phyloP scores from a whole-genome alignment of 768 basidiomycete genomes.

The Mycena galopus region DNA sequence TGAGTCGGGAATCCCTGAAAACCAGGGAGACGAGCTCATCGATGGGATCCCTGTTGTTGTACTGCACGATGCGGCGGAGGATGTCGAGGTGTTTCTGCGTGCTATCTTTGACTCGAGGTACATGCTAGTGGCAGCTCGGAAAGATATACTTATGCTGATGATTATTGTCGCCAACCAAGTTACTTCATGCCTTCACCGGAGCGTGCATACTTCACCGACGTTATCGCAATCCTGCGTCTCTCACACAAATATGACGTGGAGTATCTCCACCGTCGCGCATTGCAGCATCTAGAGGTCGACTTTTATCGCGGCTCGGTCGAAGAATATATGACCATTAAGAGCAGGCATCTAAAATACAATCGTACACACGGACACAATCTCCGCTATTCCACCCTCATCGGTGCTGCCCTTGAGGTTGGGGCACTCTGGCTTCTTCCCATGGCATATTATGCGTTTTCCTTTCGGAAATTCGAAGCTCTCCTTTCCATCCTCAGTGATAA shows the following conservation, averaged over 20 bases:
- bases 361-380: not conserved
- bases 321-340: not conserved
- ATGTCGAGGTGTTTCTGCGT: not conserved
- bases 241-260: not conserved
- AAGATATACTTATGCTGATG: too few species aligned
- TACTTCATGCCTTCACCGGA: not conserved
- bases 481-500: too few species aligned
- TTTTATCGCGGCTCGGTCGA: not conserved
- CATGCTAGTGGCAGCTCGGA: too few species aligned
- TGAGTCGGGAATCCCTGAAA: not conserved
- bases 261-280: not conserved
- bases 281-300: not conserved
- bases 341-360: not conserved
- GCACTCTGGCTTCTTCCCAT: not conserved
- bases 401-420: not conserved
- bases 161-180: not conserved
- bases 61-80: not conserved
- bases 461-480: too few species aligned
- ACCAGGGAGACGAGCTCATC: not conserved
- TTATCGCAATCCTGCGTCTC: not conserved
- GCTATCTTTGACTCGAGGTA: not conserved
- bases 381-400: not conserved
- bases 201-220: not conserved
- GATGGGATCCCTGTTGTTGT: not conserved
- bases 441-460: not conserved